A percentile compares a stretch with the other conserved stretches of the same genome.
These are phyloP conservation scores for Colletotrichum lini DNA, from an alignment of 2,329 filamentous ascomycete species.

Conservation along the genomic window DNA sequence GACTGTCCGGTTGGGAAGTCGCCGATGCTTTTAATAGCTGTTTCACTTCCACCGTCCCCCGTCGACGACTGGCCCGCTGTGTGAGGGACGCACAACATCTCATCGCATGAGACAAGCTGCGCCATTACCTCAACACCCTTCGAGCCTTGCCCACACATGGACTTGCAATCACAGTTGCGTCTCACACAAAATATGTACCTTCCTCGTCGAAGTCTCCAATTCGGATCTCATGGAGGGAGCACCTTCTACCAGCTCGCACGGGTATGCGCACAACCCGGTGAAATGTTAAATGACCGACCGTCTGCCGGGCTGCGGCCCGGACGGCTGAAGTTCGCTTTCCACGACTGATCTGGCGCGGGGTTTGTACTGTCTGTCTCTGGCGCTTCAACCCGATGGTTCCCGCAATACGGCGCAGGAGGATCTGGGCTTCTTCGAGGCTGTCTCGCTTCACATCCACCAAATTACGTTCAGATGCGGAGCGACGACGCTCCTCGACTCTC, in stretches of 20 bases:
- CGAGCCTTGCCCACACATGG: slow-evolving; percentile 3
- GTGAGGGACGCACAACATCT: slow-evolving; percentile 30
- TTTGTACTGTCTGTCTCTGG: background rate
- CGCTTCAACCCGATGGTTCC: background rate
- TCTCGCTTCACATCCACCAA: background rate
- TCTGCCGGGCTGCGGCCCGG: slow-evolving; percentile 17
- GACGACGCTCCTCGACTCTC: background rate
- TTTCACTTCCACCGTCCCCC: slow-evolving; percentile 36
- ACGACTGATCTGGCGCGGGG: background rate
- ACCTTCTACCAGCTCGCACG: slow-evolving; percentile 6
- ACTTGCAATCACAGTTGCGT: background rate
- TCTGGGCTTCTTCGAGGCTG: slow-evolving; percentile 1
- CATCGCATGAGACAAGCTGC: slow-evolving; percentile 30
- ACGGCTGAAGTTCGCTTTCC: slow-evolving; percentile 1
- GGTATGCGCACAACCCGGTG: background rate
- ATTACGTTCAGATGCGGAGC: background rate
- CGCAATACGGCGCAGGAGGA: background rate
- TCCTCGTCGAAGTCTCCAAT: background rate
- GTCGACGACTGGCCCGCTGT: slow-evolving; percentile 10
- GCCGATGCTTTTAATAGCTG: slow-evolving; percentile 40
- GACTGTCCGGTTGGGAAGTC: slow-evolving; percentile 29
- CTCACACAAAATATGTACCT: slow-evolving; percentile 2
- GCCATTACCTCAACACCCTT: slow-evolving; percentile 29
- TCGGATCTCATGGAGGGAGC: slow-evolving; percentile 1
- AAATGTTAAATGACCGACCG: background rate